Evolutionary conservation across 2,329 filamentous ascomycete species (phyloP), one percentile per base, ranked within the genome.

Genomic region (Phoma sp.): DNA sequence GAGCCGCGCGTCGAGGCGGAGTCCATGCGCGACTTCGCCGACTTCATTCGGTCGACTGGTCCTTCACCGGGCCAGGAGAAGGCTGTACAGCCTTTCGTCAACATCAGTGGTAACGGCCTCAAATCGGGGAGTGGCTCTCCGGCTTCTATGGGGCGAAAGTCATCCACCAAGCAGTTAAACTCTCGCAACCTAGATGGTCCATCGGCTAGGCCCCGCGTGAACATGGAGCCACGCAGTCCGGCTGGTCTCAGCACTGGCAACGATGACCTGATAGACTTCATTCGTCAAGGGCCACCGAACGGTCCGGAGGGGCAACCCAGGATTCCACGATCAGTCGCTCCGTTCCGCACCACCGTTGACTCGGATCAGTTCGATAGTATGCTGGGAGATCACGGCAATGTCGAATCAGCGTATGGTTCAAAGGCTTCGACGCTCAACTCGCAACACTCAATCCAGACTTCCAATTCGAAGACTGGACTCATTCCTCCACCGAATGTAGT

Each of bases 221-320:
- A 73, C 46, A 74, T 77, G 67, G 73, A 77, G 44, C 73, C 94
- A 54, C 89, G 92, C 43, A 88, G 92, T 58, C 85, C 91, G 33
- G 81, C 83, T 37, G 82, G 86, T 15, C 82, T 87, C 44, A 85
- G 86, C 45, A 88, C 88, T 61, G 96, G 88, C 32, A 74, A 74
- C 52, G 90, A 91, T 12, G 95, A 97, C 57, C 79, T 99, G 54
- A 96, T 97, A 62, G 93, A 98, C 72, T 98, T 99, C 74, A 96
- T 99, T 62, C 88, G 93, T 40, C 88, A 91, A 71, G 94, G 93
- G 0, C 92, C 92, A 3, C 88, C 90, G 0, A 83, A 79, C 72
- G 78, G 39, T 38, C 77, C 80, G 31, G 81, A 80, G 38, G 82
- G 82, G 24, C 84, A 84, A 59, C 90, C 87, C 55, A 87, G 91